These are phyloP conservation scores for Mycena latifolia DNA, from an alignment of 768 basidiomycete genomes.

Conservation along the genomic window DNA sequence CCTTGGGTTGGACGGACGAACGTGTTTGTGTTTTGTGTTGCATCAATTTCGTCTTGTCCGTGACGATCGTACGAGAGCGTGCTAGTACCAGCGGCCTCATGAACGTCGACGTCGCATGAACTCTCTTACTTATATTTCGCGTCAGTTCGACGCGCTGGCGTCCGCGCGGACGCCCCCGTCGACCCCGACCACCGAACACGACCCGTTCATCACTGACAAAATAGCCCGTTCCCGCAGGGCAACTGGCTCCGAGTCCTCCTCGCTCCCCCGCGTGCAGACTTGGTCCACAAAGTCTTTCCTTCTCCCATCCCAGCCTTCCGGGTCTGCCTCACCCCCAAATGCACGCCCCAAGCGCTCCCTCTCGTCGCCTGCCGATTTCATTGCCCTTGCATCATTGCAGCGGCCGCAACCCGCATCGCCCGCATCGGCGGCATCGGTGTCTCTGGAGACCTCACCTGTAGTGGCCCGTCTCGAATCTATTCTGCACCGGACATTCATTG, in stretches of 20 bases:
- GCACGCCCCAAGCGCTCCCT: slow-evolving; percentile 66
- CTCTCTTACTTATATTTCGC: slow-evolving; percentile 84
- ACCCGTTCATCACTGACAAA: slow-evolving; percentile 44
- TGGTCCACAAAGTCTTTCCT: slow-evolving; percentile 71
- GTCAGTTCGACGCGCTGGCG: slow-evolving; percentile 84
- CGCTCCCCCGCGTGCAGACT: slow-evolving; percentile 63
- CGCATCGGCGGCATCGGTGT: slow-evolving; percentile 40
- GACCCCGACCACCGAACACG: slow-evolving; percentile 59
- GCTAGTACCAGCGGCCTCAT: not conserved
- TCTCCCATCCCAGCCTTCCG: slow-evolving; percentile 48
- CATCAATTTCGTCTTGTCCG: too few species aligned
- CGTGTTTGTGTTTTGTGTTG: not conserved
- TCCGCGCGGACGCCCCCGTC: slow-evolving; percentile 70
- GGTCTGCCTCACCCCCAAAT: slow-evolving; percentile 37
- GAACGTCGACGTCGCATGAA: slow-evolving; percentile 65
- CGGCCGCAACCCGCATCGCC: slow-evolving; percentile 38
- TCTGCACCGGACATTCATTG: slow-evolving; percentile 74
- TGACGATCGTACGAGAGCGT: not conserved
- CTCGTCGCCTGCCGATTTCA: slow-evolving; percentile 70
- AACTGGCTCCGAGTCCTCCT: slow-evolving; percentile 41
- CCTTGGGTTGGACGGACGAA: not conserved
- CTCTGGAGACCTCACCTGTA: slow-evolving; percentile 48
- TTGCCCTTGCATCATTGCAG: slow-evolving; percentile 50
- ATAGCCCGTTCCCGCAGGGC: slow-evolving; percentile 32
- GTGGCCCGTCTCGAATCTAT: slow-evolving; percentile 56